Evolutionary conservation across 2,329 filamentous ascomycete genomes (phyloP), one percentile per base, ranked within the genome.

Genomic region (Sporothrix curviconia): DNA sequence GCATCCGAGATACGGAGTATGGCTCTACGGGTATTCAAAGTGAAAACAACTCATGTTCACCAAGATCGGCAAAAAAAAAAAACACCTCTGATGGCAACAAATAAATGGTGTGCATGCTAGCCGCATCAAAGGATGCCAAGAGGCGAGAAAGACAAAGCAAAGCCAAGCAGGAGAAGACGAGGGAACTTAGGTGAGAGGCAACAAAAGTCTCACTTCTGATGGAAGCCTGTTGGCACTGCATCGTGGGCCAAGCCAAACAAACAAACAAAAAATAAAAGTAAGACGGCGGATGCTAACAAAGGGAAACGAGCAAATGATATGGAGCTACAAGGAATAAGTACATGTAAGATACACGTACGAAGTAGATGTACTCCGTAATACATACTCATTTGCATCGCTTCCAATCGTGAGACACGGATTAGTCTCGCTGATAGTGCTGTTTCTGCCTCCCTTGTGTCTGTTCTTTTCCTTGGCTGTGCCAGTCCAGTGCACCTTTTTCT

Each of bases 341-440:
- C 25, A 24, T 50, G 44, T 34, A n/a, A 46, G 7, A 28, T 46
- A 17, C 22, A 22, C 46, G 36, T 34, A 50, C 36, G 32, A 30
- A 37, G 15, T 25, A 2, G 44, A 15, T 51, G 17, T 39, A 15
- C 22, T 19, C 49, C 34, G 32, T 34, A 51, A 40, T n/a, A n/a
- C n/a, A 8, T 40, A 39, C 34, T 34, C 36, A 17, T 52, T 39
- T 52, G 49, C 49, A 52, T 52, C 24, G 49, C 36, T 30, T 52
- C 49, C 36, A 40, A 52, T 52, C 49, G 49, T 52, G 49, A 52
- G 49, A 52, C 49, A 52, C 49, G 36, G 34, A 40, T 40, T 52
- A 30, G 49, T 52, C 34, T 30, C 15, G 49, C 40, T 40, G 49
- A 52, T 40, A 52, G 49, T 39, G 49, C 36, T 30, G 49, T 52